Evolutionary conservation across 2,329 filamentous ascomycete genomes (phyloP).

Genomic region (Xylariaceae sp.): DNA sequence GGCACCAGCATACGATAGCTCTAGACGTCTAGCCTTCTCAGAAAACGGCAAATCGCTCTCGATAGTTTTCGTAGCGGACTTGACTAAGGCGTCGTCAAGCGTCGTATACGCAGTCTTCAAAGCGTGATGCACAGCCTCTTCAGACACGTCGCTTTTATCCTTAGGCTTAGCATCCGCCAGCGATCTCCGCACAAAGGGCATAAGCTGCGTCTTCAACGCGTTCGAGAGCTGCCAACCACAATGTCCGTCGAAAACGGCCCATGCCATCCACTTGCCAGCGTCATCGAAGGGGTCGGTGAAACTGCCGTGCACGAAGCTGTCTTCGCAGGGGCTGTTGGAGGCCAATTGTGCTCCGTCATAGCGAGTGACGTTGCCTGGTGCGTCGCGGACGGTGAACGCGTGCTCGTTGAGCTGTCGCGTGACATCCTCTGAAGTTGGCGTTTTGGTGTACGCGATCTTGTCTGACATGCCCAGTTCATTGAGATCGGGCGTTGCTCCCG

Average conservation of each 20-base stretch:
- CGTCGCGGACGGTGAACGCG: slow-evolving; percentile 20
- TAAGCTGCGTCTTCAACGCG: slow-evolving; percentile 29
- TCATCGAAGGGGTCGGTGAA: slow-evolving; percentile 27
- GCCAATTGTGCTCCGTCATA: slow-evolving; percentile 33
- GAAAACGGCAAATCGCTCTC: slow-evolving; percentile 30
- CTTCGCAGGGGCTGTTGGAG: slow-evolving; percentile 33
- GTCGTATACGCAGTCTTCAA: slow-evolving; percentile 37
- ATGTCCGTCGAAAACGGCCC: slow-evolving; percentile 35
- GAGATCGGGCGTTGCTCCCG: slow-evolving; percentile 18
- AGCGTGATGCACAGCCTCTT: slow-evolving; percentile 31
- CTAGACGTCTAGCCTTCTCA: slow-evolving; percentile 29
- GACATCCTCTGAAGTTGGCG: slow-evolving; percentile 26
- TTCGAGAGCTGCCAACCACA: slow-evolving; percentile 34
- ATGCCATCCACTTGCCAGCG: slow-evolving; percentile 29
- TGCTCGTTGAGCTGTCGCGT: slow-evolving; percentile 29
- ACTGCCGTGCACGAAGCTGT: slow-evolving; percentile 32
- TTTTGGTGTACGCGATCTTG: slow-evolving; percentile 23
- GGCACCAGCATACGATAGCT: slow-evolving; percentile 30
- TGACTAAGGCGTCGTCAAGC: slow-evolving; percentile 34
- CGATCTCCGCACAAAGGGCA: slow-evolving; percentile 30
- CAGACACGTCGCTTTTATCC: slow-evolving; percentile 15
- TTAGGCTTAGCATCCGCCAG: slow-evolving; percentile 20
- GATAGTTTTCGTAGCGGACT: slow-evolving; percentile 25
- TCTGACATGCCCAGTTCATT: slow-evolving; percentile 25
- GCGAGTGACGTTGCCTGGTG: slow-evolving; percentile 21